Base-by-base conservation (phyloP, 352 stramenopile genomes). In the Pythium coloratum region DNA sequence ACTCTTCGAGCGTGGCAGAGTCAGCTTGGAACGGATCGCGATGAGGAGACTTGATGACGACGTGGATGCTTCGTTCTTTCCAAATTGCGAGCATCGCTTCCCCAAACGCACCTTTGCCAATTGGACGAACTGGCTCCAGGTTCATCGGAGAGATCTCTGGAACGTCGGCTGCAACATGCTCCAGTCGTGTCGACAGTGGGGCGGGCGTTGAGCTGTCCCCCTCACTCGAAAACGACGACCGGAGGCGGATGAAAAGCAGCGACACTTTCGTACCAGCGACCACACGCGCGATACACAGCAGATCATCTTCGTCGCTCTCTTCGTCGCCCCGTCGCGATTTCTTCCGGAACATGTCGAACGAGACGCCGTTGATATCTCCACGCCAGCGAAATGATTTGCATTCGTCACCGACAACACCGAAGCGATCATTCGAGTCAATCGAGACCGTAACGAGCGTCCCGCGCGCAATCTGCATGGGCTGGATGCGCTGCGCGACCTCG, bases 341-440 rank as follows among this genome's bases (percentile, higher is more conserved):
- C 49, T 77, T 73, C 42, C 81, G 76, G 28, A 70, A 73, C 28
- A 92, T 56, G 26, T 88, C 76, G 67, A 92, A 92, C 20, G 77
- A 86, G 0, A 92, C 76, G 9, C 80, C 67, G 18, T 74, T 77
- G 18, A 92, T 66, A n/a, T 86, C 75, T 16, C 80, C 82, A 51
- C 67, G 62, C 82, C 84, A 91, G n/a, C 76, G 76, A 42, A 92
- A 90, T 2, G 79, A 84, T 56, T 89, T 88, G 54, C 74, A 86
- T 12, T 77, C 69, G 2, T 87, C 78, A 1, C 79, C 81, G 16
- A 78, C 34, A 16, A 92, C 55, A 1, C 59, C 64, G 47, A 88
- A 79, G 0, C 57, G 65, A 9, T 64, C 40, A 6, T 64, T 88
- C 4, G 76, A 44, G 13, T 91, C 77, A n/a, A 91, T 70, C 18